These are phyloP conservation scores for Phoma herbarum DNA, from an alignment of 2,329 filamentous ascomycete genomes.

Conservation along the genomic window DNA sequence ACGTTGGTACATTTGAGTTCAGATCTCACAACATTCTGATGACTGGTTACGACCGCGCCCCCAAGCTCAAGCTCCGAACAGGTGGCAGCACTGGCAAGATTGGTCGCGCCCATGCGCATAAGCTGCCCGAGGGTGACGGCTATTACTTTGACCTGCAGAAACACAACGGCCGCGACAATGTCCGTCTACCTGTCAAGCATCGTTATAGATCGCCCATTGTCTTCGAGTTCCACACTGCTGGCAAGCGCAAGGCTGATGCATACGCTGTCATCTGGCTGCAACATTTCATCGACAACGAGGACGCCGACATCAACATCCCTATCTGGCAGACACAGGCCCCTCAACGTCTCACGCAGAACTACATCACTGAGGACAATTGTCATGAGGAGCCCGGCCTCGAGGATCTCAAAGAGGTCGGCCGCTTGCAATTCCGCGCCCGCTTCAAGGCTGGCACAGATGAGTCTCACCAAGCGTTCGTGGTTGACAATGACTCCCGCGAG, in stretches of 20 bases:
- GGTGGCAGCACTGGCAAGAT: constrained; percentile 82
- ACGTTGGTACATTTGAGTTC: constrained; percentile 95
- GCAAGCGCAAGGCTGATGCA: constrained; percentile 74
- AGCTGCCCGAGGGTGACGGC: constrained; percentile 66
- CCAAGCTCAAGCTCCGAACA: constrained; percentile 80
- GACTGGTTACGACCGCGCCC: constrained; percentile 66
- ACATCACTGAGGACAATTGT: constrained; percentile 83
- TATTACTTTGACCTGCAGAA: constrained; percentile 67
- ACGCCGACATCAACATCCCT: constrained; percentile 81
- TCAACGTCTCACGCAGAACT: constrained; percentile 85
- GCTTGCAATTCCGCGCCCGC: constrained; percentile 78
- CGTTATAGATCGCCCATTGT: constrained; percentile 90
- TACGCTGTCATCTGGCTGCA: constrained; percentile 88
- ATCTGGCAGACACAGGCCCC: constrained; percentile 85
- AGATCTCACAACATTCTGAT: constrained; percentile 74
- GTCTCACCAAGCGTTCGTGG: constrained; percentile 82
- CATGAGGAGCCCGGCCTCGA: constrained; percentile 74
- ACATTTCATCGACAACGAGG: constrained; percentile 82
- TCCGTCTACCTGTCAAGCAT: constrained; percentile 86
- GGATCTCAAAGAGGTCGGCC: constrained; percentile 80
- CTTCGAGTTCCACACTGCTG: constrained; percentile 79
- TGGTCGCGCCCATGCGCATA: constrained; percentile 68
- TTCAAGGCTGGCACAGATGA: constrained; percentile 93
- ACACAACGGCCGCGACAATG: constrained; percentile 59
- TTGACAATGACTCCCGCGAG: constrained; percentile 88